Evolutionary conservation across 2,329 filamentous ascomycete genomes (phyloP).

Genomic region (Epichloe gansuensis): DNA sequence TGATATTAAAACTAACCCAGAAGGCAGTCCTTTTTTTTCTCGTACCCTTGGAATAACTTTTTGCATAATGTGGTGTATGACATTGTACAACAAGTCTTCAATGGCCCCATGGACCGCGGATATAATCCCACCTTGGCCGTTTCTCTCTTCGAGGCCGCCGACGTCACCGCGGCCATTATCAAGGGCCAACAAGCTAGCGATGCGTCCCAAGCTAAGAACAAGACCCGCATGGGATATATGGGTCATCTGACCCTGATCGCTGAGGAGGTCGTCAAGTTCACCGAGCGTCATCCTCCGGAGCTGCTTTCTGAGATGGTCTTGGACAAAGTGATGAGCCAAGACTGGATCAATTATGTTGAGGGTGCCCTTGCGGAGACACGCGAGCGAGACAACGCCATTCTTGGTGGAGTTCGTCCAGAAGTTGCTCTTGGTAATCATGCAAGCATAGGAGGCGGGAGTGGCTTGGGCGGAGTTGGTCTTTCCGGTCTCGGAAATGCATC

Average conservation of each 20-base stretch:
- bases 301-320: slow-evolving; percentile 71
- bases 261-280: slow-evolving; percentile 97
- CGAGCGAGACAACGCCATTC: slow-evolving; percentile 94
- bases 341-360: slow-evolving; percentile 93
- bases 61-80: slow-evolving; percentile 98
- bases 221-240: slow-evolving; percentile 96
- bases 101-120: slow-evolving; percentile 91
- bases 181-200: slow-evolving; percentile 81
- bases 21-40: slow-evolving; percentile 83
- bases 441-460: slow-evolving; percentile 35
- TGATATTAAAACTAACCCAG: slow-evolving; percentile 2
- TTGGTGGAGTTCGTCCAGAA: slow-evolving; percentile 87
- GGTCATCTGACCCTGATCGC: slow-evolving; percentile 93
- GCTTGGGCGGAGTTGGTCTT: slow-evolving; percentile 36
- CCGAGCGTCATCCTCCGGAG: slow-evolving; percentile 83
- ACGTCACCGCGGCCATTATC: slow-evolving; percentile 83
- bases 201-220: slow-evolving; percentile 66
- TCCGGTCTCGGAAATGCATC: slow-evolving; percentile 28
- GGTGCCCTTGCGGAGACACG: slow-evolving; percentile 84
- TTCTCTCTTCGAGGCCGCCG: slow-evolving; percentile 81
- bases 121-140: slow-evolving; percentile 84
- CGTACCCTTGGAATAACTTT: slow-evolving; percentile 99
- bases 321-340: slow-evolving; percentile 75
- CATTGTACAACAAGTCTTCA: slow-evolving; percentile 97
- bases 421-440: slow-evolving; percentile 71